A percentile compares a stretch with the other conserved stretches of the same genome.
phyloP scores from a whole-genome alignment of 345 rosid genomes.

The Euphorbia pulcherrima region DNA sequence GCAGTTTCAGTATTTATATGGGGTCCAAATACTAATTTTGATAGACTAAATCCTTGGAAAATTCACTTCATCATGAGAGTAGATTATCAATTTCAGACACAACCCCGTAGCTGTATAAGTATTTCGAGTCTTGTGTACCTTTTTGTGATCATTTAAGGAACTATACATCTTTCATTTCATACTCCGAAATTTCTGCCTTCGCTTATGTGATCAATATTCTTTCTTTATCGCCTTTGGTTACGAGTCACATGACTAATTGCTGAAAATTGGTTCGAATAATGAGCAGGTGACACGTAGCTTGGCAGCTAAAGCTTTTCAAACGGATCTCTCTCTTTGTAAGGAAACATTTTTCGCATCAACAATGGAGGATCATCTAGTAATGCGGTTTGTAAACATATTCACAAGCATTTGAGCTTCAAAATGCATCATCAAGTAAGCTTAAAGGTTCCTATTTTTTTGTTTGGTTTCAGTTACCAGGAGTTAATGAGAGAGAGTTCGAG shows the following conservation, averaged over 20 bases:
- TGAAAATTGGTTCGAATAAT: slow-evolving; percentile 8
- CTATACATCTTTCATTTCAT: not conserved
- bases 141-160: not conserved
- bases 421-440: not conserved
- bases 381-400: slow-evolving; percentile 35
- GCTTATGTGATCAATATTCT: not conserved
- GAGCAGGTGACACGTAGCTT: slow-evolving; percentile 80
- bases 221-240: not conserved
- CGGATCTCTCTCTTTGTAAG: slow-evolving; percentile 70
- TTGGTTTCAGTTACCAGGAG: slow-evolving; percentile 62
- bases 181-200: not conserved
- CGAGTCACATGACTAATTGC: not conserved
- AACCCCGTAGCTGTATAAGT: not conserved
- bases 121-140: not conserved
- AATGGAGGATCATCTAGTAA: slow-evolving; percentile 76
- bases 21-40: no score
- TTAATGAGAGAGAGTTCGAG: slow-evolving; percentile 75
- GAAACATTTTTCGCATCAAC: slow-evolving; percentile 74
- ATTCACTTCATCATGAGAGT: not conserved
- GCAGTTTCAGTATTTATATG: no score
- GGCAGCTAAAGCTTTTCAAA: slow-evolving; percentile 86
- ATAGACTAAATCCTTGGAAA: not conserved
- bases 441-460: not conserved
- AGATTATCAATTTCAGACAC: slow-evolving; percentile 1
- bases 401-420: slow-evolving; percentile 1